phyloP scores from a whole-genome alignment of 2,329 filamentous ascomycete genomes.

The Conoideocrella luteorostrata region DNA sequence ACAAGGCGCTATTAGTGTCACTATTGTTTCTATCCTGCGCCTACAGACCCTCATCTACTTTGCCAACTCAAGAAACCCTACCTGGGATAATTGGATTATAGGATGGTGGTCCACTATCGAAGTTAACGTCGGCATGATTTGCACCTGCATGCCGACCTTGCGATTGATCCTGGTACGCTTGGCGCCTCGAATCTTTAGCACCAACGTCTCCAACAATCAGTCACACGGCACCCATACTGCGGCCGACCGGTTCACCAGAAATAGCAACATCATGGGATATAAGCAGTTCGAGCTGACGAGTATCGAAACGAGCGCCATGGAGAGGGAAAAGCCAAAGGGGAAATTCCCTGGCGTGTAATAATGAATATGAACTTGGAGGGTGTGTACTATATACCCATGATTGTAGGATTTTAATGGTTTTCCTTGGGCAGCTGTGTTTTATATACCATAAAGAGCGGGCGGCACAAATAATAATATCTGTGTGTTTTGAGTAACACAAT shows the following conservation, averaged over 20 bases:
- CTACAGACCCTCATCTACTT: slow-evolving; percentile 8
- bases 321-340: not conserved
- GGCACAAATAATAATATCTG: not conserved
- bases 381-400: not conserved
- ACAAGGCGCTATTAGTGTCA: slow-evolving; percentile 10
- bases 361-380: not conserved
- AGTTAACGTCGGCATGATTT: slow-evolving; percentile 8
- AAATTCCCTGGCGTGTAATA: not conserved
- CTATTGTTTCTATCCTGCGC: slow-evolving; percentile 6
- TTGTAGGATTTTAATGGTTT: not conserved
- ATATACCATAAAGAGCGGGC: slow-evolving; percentile 2
- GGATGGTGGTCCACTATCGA: slow-evolving; percentile 10
- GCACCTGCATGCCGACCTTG: slow-evolving; percentile 8
- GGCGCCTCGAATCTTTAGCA: slow-evolving; percentile 5
- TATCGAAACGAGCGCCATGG: not conserved
- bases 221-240: not conserved
- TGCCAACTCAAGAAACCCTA: slow-evolving; percentile 7
- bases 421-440: slow-evolving; percentile 6
- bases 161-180: slow-evolving; percentile 7
- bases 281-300: slow-evolving; percentile 6
- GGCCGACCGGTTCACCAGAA: not conserved
- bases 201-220: not conserved
- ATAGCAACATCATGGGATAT: slow-evolving; percentile 1
- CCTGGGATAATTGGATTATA: slow-evolving; percentile 8
- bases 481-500: not conserved